Evolutionary conservation across 495 filamentous ascomycete species (phyloP).

Genomic region (Margaritispora aquatica): DNA sequence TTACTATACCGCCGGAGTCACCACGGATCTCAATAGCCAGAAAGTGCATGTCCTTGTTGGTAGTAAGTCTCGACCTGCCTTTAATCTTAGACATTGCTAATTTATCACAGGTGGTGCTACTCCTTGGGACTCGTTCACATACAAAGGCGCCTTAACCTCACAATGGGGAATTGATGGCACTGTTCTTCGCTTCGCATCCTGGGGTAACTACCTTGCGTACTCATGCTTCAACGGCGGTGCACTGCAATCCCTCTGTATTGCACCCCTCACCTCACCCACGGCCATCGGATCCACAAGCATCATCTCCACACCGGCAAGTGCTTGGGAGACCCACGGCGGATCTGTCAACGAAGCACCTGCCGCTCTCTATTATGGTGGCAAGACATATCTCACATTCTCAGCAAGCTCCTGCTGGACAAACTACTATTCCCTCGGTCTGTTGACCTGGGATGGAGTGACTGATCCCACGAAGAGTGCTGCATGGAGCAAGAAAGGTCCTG

Average conservation of each 20-base stretch:
- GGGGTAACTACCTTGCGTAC: slow-evolving; percentile 37
- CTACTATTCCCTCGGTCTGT: slow-evolving; percentile 43
- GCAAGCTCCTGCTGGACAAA: slow-evolving; percentile 47
- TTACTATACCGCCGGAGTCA: slow-evolving; percentile 28
- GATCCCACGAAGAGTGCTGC: slow-evolving; percentile 32
- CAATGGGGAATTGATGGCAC: slow-evolving; percentile 46
- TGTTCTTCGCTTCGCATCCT: slow-evolving; percentile 29
- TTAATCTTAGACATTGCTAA: neutral
- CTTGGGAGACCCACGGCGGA: slow-evolving; percentile 44
- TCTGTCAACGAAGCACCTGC: slow-evolving; percentile 42
- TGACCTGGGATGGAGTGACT: slow-evolving; percentile 35
- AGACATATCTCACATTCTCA: slow-evolving; percentile 42
- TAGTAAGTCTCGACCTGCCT: neutral
- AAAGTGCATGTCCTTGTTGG: slow-evolving; percentile 33
- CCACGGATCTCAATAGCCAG: slow-evolving; percentile 28
- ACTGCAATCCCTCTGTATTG: slow-evolving; percentile 42
- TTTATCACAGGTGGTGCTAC: slow-evolving; percentile 31
- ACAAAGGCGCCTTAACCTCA: slow-evolving; percentile 28
- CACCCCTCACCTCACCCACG: slow-evolving; percentile 28
- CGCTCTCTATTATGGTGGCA: slow-evolving; percentile 29
- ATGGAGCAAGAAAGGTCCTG: slow-evolving; percentile 39
- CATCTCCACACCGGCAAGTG: slow-evolving; percentile 37
- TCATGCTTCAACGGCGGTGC: slow-evolving; percentile 36
- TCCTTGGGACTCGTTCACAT: slow-evolving; percentile 35
- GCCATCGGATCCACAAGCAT: slow-evolving; percentile 24